These are phyloP conservation scores for Xerocomus potaroensis DNA, from an alignment of 768 basidiomycete species.

Conservation along the genomic window DNA sequence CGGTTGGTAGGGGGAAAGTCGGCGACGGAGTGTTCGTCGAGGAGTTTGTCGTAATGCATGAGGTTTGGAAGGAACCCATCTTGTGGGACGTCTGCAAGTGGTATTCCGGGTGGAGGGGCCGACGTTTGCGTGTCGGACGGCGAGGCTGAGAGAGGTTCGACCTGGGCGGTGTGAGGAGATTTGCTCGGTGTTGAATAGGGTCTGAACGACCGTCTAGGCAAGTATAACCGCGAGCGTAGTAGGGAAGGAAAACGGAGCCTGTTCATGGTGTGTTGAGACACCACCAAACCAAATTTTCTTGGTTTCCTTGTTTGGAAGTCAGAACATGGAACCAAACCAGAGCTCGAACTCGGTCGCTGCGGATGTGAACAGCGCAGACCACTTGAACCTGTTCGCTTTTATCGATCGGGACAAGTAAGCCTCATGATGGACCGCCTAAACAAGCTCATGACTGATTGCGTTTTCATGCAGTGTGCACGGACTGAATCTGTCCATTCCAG, in stretches of 20 bases:
- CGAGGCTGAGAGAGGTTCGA: conserved; percentile 3
- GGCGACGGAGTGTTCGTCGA: conserved; percentile 55
- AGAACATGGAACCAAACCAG: conserved; percentile 12
- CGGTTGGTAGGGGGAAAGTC: conserved; percentile 50
- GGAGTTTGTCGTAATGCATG: conserved; percentile 55
- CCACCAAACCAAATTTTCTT: no score
- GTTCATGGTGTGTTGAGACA: no score
- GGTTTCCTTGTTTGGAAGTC: conserved; percentile 16
- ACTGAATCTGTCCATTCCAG: conserved; percentile 75
- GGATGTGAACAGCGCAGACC: conserved; percentile 43
- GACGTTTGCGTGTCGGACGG: not conserved
- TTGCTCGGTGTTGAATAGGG: conserved; percentile 16
- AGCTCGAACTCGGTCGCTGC: conserved; percentile 41
- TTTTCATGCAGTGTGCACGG: conserved; percentile 60
- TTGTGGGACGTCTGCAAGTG: conserved; percentile 20
- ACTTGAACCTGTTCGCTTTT: conserved; percentile 51
- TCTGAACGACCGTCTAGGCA: conserved; percentile 3
- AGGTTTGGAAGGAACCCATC: conserved; percentile 50
- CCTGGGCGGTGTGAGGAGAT: not conserved
- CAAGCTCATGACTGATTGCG: not conserved
- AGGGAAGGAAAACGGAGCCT: conserved; percentile 14
- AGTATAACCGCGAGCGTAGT: conserved; percentile 10
- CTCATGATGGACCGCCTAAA: not conserved
- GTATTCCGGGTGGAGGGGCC: conserved; percentile 8
- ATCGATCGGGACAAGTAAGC: conserved; percentile 67